A percentile compares a stretch with the other conserved stretches of the same genome.
Evolutionary conservation across 129 eudicot genomes (phyloP).

Genomic region (Centella asiatica): DNA sequence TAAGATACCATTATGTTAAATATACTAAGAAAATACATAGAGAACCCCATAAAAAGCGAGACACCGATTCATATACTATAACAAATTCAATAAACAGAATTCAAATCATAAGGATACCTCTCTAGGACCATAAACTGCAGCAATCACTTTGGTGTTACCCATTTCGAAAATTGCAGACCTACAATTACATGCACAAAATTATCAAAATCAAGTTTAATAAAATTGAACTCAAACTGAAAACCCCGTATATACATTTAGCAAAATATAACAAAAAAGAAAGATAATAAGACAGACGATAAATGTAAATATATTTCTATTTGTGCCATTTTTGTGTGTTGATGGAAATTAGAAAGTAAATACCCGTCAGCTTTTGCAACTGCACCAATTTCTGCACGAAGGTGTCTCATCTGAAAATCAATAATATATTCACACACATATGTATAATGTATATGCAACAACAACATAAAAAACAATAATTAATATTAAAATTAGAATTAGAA

Average conservation of each 20-base stretch:
- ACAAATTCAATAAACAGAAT: not conserved
- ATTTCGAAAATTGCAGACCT: conserved; percentile 89
- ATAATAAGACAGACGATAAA: not conserved
- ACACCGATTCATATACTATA: not conserved
- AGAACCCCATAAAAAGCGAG: not conserved
- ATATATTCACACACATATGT: not conserved
- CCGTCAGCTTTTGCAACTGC: conserved; percentile 72
- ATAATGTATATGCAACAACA: not conserved
- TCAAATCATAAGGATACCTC: conserved; percentile 38
- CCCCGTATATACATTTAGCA: too few species aligned
- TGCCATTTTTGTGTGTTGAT: not conserved
- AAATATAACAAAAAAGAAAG: not conserved
- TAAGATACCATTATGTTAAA: too few species aligned
- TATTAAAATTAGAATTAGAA: not conserved
- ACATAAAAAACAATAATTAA: not conserved
- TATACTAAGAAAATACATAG: too few species aligned
- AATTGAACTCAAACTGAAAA: too few species aligned
- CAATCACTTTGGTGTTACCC: conserved; percentile 97
- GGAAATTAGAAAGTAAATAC: conserved; percentile 16
- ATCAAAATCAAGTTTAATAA: too few species aligned
- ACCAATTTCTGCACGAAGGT: conserved; percentile 82
- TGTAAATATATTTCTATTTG: not conserved
- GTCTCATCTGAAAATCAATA: conserved; percentile 65
- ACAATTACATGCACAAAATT: conserved; percentile 8
- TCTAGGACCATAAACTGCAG: conserved; percentile 96